Base-by-base conservation (phyloP, 1,284 basidiomycete genomes). In the Rhodofomes roseus region DNA sequence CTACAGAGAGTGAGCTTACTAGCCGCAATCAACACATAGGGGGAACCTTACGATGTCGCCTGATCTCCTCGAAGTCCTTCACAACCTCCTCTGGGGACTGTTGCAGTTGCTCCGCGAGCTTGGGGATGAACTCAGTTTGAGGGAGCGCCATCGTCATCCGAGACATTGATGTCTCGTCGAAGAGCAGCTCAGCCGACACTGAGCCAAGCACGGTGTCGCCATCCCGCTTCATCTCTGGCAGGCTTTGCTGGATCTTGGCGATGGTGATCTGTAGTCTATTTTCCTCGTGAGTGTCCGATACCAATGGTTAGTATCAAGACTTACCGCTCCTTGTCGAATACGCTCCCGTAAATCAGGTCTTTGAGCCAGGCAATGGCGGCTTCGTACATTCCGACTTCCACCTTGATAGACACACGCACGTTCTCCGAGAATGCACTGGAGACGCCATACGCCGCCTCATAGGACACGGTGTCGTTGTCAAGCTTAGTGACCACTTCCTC, bases 151-250 rank as follows among this genome's bases (percentile, higher is more conserved):
- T 83, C 66, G 84, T 85, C 46, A 87, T 83, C 37, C 89, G 83
- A 18, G 86, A 85, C 1, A 93, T 92, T 12, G 93, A 95, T 60
- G 80, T 84, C 58, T 85, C 79, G 62, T 86, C 83, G 67, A 86
- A 93, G 36, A 95, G 72, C 41, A 95, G 69, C 57, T 87, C 82
- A 25, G 85, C 76, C 73, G 84, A 87, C 44, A 95, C 79, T 8
- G 94, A 90, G 27, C 82, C 81, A 46, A 95, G 79, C 12, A 99
- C 90, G 23, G 84, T 88, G 68, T 80, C 85, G 1, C 96, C 97
- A 68, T 95, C 91, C 50, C 97, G 84, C 80, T 98, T 99, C 70
- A 93, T 81, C 69, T 95, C 89, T 0, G 97, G 97, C n/a, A 99
- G 79, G 27, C 89, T 89, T 73, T 98, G 96, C 44, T 92, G 85